Conservation (phyloP, 345 rosid genomes). For the Salix exigua region DNA sequence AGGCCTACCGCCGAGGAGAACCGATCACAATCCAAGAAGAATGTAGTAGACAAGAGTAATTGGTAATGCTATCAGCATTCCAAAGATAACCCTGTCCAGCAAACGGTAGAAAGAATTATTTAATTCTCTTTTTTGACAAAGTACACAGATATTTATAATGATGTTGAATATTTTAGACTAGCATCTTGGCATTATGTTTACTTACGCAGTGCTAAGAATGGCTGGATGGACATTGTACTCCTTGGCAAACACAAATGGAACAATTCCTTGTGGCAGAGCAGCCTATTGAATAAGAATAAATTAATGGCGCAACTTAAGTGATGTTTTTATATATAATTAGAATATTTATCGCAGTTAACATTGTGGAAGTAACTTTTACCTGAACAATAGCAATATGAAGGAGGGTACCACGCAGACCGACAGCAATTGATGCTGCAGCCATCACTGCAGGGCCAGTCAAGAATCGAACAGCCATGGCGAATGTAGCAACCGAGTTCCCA, state of each 20-base stretch:
- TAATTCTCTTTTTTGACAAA: neutral
- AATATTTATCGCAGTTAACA: neutral
- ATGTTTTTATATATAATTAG: neutral
- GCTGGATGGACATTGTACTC: conserved; percentile 34
- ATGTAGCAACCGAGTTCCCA: conserved; percentile 28
- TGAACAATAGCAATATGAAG: conserved; percentile 35
- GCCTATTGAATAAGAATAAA: conserved; percentile 15
- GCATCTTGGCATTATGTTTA: neutral
- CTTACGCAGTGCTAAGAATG: conserved; percentile 29
- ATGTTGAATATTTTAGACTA: neutral
- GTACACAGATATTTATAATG: no score
- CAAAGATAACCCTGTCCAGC: conserved; percentile 23
- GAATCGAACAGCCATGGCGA: conserved; percentile 36
- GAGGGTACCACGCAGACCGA: conserved; percentile 33
- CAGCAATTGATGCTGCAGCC: conserved; percentile 37
- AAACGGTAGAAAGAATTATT: neutral
- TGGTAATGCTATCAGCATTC: conserved; percentile 33
- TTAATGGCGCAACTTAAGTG: neutral
- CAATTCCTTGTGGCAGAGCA: conserved; percentile 30
- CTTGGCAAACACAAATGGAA: conserved; percentile 32
- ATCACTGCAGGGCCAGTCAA: conserved; percentile 36
- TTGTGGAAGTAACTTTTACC: conserved; percentile 9
- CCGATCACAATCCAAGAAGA: conserved; percentile 23
- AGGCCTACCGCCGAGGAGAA: conserved; percentile 7
- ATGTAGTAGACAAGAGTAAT: conserved; percentile 20